These are phyloP conservation scores for Punctularia strigosozonata DNA, from an alignment of 768 basidiomycete genomes.

Conservation along the genomic window DNA sequence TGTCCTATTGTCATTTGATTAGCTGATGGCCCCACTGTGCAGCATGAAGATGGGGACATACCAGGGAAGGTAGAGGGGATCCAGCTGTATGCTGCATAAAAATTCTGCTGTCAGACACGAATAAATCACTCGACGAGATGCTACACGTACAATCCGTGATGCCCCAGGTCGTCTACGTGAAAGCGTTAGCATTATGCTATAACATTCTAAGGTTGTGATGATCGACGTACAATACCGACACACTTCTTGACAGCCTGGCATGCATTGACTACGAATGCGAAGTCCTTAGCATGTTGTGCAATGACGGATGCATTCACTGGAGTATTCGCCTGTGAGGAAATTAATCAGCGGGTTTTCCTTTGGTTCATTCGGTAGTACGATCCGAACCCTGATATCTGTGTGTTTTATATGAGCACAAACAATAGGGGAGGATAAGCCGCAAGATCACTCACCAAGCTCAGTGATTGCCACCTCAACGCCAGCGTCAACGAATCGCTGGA, in stretches of 20 bases:
- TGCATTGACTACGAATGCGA: slow-evolving; percentile 1
- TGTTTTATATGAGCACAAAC: too few species aligned
- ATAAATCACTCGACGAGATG: too few species aligned
- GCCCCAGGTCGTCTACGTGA: not conserved
- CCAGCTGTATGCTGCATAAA: not conserved
- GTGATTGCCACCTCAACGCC: slow-evolving; percentile 4
- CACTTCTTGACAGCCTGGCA: slow-evolving; percentile 2
- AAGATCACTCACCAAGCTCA: not conserved
- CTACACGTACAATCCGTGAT: too few species aligned
- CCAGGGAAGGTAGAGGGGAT: not conserved
- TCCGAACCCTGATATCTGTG: not conserved
- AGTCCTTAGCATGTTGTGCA: slow-evolving; percentile 1
- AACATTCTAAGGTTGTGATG: not conserved
- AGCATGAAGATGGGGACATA: not conserved
- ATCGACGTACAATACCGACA: slow-evolving; percentile 1
- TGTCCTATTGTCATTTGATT: not conserved
- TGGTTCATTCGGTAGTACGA: not conserved
- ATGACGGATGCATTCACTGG: not conserved
- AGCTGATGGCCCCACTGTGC: not conserved
- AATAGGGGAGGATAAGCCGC: not conserved
- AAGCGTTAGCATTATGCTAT: not conserved
- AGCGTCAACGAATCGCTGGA: slow-evolving; percentile 2
- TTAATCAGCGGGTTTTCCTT: not conserved
- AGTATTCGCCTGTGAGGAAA: not conserved
- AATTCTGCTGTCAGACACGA: too few species aligned